Percentiles rank a stretch among this genome's conserved stretches.
phyloP scores from a whole-genome alignment of 495 filamentous ascomycete species.

The Bryoglossum gracile region DNA sequence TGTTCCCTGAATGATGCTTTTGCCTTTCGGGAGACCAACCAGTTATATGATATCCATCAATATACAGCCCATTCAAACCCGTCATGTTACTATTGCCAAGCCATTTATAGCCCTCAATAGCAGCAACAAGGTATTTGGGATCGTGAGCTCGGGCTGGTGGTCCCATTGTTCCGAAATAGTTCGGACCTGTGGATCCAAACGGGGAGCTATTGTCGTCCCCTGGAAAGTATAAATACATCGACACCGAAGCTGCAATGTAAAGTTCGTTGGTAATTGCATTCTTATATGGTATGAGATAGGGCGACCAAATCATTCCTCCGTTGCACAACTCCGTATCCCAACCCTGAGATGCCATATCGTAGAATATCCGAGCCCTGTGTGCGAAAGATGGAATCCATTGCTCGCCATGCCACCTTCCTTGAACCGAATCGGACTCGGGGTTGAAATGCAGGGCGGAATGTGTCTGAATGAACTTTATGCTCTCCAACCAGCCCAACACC shows the following conservation, averaged over 20 bases:
- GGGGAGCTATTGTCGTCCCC: slow-evolving; percentile 69
- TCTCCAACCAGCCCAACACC: slow-evolving; percentile 84
- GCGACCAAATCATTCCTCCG: slow-evolving; percentile 93
- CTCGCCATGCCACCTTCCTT: slow-evolving; percentile 58
- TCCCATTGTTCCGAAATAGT: not conserved
- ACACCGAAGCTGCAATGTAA: slow-evolving; percentile 73
- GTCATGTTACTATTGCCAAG: slow-evolving; percentile 74
- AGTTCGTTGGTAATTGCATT: slow-evolving; percentile 97
- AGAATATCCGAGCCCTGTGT: slow-evolving; percentile 83
- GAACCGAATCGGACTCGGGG: not conserved
- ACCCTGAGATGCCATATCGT: slow-evolving; percentile 67
- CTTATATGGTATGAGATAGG: slow-evolving; percentile 77
- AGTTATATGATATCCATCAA: slow-evolving; percentile 85
- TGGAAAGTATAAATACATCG: slow-evolving; percentile 88
- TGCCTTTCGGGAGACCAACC: slow-evolving; percentile 43
- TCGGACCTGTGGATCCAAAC: slow-evolving; percentile 33
- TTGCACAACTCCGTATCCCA: slow-evolving; percentile 80
- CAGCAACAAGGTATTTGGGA: slow-evolving; percentile 57
- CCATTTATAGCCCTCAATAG: slow-evolving; percentile 77
- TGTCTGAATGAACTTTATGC: slow-evolving; percentile 62
- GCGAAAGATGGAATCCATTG: slow-evolving; percentile 75
- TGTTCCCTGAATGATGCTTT: slow-evolving; percentile 25
- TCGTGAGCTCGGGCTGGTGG: slow-evolving; percentile 42
- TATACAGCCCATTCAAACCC: slow-evolving; percentile 67
- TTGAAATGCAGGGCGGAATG: slow-evolving; percentile 35